Evolutionary conservation across 495 filamentous ascomycete species (phyloP), one percentile per base, ranked within the genome.

Genomic region (Trichocladium uniseriatum): DNA sequence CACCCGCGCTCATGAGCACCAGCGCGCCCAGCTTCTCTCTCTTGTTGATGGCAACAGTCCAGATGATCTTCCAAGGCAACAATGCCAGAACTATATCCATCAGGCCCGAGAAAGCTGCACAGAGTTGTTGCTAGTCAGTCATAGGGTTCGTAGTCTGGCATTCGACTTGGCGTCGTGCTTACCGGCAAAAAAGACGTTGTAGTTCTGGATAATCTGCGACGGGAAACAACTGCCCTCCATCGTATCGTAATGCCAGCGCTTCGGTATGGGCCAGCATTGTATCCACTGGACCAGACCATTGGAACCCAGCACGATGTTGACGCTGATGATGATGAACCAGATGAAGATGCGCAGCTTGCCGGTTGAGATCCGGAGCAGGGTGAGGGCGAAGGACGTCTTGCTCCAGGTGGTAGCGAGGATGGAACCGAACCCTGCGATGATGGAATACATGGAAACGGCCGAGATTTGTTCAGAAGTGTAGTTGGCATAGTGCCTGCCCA

Each of bases 1-100:
- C 38, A 7, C 63, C 64, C 52, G 66, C 56, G 27, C 61, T 62
- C 63, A 64, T 68, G 6, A 58, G 61, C 6, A 66, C 16, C 9
- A 50, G 51, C 13, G 59, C 57, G 3, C 62, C 58, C 44, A 64
- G 46, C 47, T 59, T 66, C 53, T 66, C 64, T 18, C 49, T 53
- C 20, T 32, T 56, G 27, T 49, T 49, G 45, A 64, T 54, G 22
- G 55, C 29, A 6, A 49, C 38, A 6, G 48, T 53, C 56, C 56
- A 58, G 0, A 68, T 45, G 14, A 66, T 55, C n/a, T 37, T 47
- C 63, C 61, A 66, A n/a, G 61, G 63, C 19, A 66, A 45, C 37
- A 60, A 9, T 4, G 59, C 61, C 32, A 68, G 49, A 5, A 58
- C 24, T 7, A 68, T 54, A 21, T 68, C 65, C 56, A 60, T 60